A percentile compares a stretch with the other conserved stretches of the same genome.
These are phyloP conservation scores for Populus euphratica DNA, from an alignment of 345 rosid genomes.

Conservation along the genomic window DNA sequence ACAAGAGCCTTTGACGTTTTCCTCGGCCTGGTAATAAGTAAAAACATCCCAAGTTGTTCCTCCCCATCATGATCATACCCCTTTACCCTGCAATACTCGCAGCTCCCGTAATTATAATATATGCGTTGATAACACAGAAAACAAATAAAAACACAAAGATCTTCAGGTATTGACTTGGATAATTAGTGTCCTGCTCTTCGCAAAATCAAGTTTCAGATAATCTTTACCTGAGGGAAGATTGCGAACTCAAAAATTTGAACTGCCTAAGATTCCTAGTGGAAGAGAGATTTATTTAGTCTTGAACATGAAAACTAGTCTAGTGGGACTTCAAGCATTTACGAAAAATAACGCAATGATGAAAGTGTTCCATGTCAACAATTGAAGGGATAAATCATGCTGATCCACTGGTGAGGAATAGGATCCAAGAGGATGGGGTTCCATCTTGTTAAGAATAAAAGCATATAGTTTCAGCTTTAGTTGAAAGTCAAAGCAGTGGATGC, in stretches of 20 bases:
- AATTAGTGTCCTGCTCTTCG: not conserved
- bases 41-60: not conserved
- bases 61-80: too few relatives aligned
- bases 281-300: too few relatives aligned
- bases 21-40: not conserved
- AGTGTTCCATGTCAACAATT: not conserved
- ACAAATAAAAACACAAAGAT: not conserved
- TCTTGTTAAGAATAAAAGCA: not conserved
- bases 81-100: too few relatives aligned
- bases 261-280: too few relatives aligned
- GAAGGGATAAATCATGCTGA: not conserved
- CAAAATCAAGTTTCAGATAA: not conserved
- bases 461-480: not conserved
- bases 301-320: not conserved
- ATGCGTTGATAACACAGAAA: not conserved
- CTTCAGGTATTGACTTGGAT: too few relatives aligned
- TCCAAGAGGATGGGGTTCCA: not conserved
- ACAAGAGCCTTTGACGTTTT: constrained; percentile 2
- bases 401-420: not conserved
- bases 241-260: too few relatives aligned
- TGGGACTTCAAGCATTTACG: not conserved
- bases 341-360: not conserved
- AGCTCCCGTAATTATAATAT: not conserved
- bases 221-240: not conserved
- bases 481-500: not conserved